Conservation (phyloP, 768 basidiomycete genomes). For the Mycena rebaudengoi region DNA sequence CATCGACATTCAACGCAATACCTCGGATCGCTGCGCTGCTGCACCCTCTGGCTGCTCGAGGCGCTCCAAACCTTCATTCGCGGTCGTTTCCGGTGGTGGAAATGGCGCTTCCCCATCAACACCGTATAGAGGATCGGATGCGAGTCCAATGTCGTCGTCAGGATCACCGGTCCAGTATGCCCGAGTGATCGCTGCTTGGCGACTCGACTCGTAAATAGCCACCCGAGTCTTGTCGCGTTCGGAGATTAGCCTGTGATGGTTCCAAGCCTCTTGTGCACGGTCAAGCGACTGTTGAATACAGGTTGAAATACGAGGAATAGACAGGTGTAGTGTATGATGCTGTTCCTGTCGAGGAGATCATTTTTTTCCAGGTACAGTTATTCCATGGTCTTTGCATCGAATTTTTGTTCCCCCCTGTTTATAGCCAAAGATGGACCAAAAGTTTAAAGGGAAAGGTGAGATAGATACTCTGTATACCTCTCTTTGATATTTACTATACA, state of each 20-base stretch:
- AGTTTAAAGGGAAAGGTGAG: no score
- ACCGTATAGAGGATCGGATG: constrained; percentile 14
- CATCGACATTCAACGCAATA: constrained; percentile 25
- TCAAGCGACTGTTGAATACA: constrained; percentile 37
- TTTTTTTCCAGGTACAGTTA: constrained; percentile 37
- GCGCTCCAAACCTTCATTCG: neutral
- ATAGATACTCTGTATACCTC: no score
- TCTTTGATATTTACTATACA: no score
- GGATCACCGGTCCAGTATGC: constrained; percentile 37
- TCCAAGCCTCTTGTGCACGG: constrained; percentile 34
- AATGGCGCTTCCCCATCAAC: constrained; percentile 11
- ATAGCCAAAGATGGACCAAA: no score
- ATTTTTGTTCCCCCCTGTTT: no score
- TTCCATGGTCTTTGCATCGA: no score
- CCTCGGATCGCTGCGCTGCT: constrained; percentile 17
- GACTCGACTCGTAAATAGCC: constrained; percentile 35
- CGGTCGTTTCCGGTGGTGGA: constrained; percentile 2
- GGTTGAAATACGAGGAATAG: constrained; percentile 37
- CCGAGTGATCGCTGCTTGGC: constrained; percentile 29
- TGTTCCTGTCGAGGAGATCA: constrained; percentile 33
- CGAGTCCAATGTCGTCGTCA: constrained; percentile 16
- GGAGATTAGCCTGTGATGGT: constrained; percentile 33
- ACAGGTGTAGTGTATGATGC: constrained; percentile 23
- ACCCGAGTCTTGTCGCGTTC: constrained; percentile 28
- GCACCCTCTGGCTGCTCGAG: neutral